Conservation (phyloP, 2,329 filamentous ascomycete genomes). For the Neofusicoccum kwambonambiense region DNA sequence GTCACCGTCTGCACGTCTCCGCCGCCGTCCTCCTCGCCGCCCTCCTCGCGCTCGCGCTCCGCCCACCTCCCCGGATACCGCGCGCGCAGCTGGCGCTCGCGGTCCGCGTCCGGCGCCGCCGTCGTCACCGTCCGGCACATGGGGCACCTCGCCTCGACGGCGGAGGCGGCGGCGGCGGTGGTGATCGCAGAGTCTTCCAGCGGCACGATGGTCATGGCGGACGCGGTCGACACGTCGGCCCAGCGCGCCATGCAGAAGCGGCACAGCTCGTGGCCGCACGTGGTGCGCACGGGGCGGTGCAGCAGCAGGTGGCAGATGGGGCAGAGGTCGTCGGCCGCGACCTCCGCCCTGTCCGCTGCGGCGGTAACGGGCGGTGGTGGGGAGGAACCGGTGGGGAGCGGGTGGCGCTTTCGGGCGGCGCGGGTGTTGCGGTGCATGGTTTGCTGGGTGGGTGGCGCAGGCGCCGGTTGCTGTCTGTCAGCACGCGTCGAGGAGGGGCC, state of each 20-base stretch:
- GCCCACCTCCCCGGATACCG: conserved; percentile 34
- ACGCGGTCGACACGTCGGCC: conserved; percentile 43
- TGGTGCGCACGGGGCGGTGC: conserved; percentile 42
- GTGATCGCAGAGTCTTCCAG: conserved; percentile 24
- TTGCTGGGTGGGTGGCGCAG: background rate
- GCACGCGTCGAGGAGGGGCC: no score
- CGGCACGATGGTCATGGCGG: conserved; percentile 40
- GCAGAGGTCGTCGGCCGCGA: conserved; percentile 45
- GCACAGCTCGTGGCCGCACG: conserved; percentile 43
- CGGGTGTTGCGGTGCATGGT: background rate
- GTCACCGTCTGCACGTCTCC: conserved; percentile 40
- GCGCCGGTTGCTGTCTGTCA: no score
- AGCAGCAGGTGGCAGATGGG: conserved; percentile 48
- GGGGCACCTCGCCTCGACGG: conserved; percentile 43
- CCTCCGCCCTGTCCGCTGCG: background rate
- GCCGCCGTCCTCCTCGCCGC: conserved; percentile 25
- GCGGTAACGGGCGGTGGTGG: background rate
- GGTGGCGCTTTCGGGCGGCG: background rate
- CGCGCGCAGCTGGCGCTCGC: conserved; percentile 29
- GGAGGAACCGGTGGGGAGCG: background rate
- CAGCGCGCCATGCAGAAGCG: conserved; percentile 48
- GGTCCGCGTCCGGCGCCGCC: conserved; percentile 29
- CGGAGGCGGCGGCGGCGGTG: conserved; percentile 27
- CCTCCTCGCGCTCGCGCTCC: conserved; percentile 23
- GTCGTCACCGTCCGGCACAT: conserved; percentile 46